Conservation (phyloP, 805 yeast species). For the Yamadazyma nakazawae region DNA sequence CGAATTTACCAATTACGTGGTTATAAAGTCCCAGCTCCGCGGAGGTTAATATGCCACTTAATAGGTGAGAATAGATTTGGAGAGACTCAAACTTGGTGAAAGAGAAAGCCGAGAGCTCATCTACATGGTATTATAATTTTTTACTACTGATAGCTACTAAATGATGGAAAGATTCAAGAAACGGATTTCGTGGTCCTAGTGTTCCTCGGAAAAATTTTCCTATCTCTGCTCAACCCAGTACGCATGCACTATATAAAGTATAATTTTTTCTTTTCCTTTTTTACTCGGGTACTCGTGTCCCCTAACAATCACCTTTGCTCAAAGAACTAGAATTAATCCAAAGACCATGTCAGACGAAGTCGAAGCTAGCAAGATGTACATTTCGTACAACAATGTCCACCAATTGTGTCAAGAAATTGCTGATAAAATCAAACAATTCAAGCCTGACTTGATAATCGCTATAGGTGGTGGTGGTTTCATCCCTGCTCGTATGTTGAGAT, state of each 20-base stretch:
- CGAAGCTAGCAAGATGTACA: constrained; percentile 52
- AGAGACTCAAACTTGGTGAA: not conserved
- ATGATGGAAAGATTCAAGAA: not conserved
- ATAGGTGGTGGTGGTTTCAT: constrained; percentile 98
- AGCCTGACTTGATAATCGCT: constrained; percentile 90
- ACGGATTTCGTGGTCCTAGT: not conserved
- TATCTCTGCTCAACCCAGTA: constrained; percentile 1
- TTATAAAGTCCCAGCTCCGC: not conserved
- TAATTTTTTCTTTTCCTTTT: constrained; percentile 3
- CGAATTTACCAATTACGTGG: not conserved
- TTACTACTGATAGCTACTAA: not conserved
- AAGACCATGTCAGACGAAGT: constrained; percentile 5
- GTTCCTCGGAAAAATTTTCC: constrained; percentile 10
- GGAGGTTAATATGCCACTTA: not conserved
- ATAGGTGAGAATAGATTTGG: not conserved
- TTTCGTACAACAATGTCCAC: constrained; percentile 78
- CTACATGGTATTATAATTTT: not conserved
- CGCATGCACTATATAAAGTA: constrained; percentile 3
- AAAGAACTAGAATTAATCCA: not conserved
- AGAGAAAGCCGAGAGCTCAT: not conserved
- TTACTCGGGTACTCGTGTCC: constrained; percentile 8
- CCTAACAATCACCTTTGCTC: not conserved
- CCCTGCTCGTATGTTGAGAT: constrained; percentile 93
- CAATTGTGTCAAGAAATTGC: constrained; percentile 66
- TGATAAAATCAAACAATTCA: constrained; percentile 60